Evolutionary conservation across 2,329 filamentous ascomycete species (phyloP).

Genomic region (Cytospora paraplurivora): DNA sequence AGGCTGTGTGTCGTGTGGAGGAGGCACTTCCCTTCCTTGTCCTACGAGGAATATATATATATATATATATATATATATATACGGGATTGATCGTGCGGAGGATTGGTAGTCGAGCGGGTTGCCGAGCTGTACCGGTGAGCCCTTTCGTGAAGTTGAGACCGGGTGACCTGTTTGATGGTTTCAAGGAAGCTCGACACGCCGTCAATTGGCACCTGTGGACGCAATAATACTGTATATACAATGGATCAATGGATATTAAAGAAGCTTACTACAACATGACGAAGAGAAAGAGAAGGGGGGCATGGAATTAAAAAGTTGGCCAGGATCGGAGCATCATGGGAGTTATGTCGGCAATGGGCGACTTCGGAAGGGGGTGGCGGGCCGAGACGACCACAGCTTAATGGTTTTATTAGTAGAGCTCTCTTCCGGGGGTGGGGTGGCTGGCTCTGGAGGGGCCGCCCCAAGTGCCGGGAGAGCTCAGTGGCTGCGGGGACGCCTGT

Average conservation of each 20-base stretch:
- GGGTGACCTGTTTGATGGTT: background rate
- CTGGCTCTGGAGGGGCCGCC: no score
- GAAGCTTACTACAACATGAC: background rate
- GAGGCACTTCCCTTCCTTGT: background rate
- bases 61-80: no score
- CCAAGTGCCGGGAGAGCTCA: background rate
- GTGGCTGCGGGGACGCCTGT: background rate
- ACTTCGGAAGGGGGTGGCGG: slow-evolving; percentile 12
- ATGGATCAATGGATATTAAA: background rate
- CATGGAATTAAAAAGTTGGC: background rate
- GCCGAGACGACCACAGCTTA: background rate
- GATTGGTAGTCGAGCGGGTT: background rate
- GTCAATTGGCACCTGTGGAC: background rate
- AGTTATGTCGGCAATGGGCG: slow-evolving; percentile 10
- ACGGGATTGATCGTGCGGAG: background rate
- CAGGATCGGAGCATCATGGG: slow-evolving; percentile 9
- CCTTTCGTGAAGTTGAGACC: background rate
- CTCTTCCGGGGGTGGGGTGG: background rate
- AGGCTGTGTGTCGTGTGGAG: background rate
- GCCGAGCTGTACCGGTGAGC: background rate
- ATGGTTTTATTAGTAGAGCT: background rate
- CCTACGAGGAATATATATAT: no score
- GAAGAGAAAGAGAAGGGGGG: background rate
- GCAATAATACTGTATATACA: background rate
- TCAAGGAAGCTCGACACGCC: background rate